phyloP scores from a whole-genome alignment of 345 rosid genomes.

The Linum lewisii region DNA sequence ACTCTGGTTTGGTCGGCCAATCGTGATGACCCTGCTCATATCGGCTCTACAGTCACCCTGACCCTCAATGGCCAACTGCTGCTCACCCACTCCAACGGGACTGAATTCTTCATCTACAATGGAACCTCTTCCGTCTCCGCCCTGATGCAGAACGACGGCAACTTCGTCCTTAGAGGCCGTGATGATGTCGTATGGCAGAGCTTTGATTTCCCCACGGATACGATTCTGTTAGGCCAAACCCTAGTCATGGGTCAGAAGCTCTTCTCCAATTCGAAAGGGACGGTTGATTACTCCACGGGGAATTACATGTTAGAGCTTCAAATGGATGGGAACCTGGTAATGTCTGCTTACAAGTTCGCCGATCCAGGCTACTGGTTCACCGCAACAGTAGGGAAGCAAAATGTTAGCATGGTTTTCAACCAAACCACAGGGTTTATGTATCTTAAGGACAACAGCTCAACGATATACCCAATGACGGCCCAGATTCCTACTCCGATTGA shows the following conservation, averaged over 20 bases:
- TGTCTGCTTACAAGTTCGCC: conserved; percentile 22
- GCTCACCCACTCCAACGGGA: conserved; percentile 19
- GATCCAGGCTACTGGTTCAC: conserved; percentile 28
- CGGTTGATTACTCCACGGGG: conserved; percentile 22
- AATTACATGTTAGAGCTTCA: conserved; percentile 25
- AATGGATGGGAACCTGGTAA: conserved; percentile 22
- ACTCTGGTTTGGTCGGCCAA: conserved; percentile 29
- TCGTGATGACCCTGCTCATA: conserved; percentile 23
- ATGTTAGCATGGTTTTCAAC: conserved; percentile 18
- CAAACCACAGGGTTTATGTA: conserved; percentile 17
- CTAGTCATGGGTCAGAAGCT: conserved; percentile 19
- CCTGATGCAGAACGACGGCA: conserved; percentile 19
- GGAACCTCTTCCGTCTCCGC: conserved; percentile 15
- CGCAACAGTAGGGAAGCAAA: background rate
- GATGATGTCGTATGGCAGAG: conserved; percentile 18
- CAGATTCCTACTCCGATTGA: conserved; percentile 16
- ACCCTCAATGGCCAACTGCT: conserved; percentile 19
- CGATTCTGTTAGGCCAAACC: conserved; percentile 20
- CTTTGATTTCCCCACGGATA: conserved; percentile 22
- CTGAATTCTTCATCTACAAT: conserved; percentile 11
- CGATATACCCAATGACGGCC: background rate
- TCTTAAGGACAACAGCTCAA: conserved; percentile 4
- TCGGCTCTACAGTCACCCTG: conserved; percentile 16
- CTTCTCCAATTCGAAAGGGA: conserved; percentile 20
- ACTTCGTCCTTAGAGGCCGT: conserved; percentile 14